These are phyloP conservation scores for Aegilops tauschii DNA, from an alignment of 176 grass and related monocot genomes.

Conservation along the genomic window DNA sequence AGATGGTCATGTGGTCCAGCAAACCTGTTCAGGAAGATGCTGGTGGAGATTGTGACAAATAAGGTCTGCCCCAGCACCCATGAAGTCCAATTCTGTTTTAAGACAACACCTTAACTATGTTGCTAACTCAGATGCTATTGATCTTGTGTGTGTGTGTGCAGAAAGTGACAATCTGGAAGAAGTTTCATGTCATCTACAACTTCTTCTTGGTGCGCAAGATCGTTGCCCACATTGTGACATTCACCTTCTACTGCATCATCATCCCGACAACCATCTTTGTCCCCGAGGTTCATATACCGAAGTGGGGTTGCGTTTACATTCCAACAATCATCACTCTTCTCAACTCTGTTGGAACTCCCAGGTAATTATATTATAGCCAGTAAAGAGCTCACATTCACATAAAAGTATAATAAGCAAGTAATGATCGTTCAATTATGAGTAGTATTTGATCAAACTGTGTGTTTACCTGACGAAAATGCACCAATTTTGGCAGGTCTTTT, in stretches of 20 bases:
- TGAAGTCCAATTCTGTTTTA: background rate
- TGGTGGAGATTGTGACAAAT: conserved; percentile 65
- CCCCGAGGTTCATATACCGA: conserved; percentile 76
- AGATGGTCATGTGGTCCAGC: conserved; percentile 79
- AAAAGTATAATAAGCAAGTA: background rate
- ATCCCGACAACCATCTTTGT: conserved; percentile 74
- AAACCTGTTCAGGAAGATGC: conserved; percentile 78
- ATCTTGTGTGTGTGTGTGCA: conserved; percentile 23
- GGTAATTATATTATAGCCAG: conserved; percentile 38
- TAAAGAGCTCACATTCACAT: background rate
- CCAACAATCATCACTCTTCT: conserved; percentile 74
- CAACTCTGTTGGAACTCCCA: conserved; percentile 81
- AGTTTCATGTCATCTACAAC: conserved; percentile 87
- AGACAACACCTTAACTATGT: background rate
- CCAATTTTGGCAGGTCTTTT: conserved; percentile 49
- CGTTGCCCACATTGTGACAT: conserved; percentile 65
- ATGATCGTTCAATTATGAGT: background rate
- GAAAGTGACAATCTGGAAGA: conserved; percentile 90
- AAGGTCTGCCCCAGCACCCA: conserved; percentile 47
- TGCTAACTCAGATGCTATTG: conserved; percentile 16
- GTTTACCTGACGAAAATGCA: background rate
- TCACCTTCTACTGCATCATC: conserved; percentile 72
- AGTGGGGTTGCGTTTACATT: conserved; percentile 76
- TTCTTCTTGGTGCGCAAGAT: conserved; percentile 81
- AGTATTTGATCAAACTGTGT: background rate